Evolutionary conservation across 2,329 filamentous ascomycete species (phyloP).

Genomic region (Chaetomiaceae sp.): DNA sequence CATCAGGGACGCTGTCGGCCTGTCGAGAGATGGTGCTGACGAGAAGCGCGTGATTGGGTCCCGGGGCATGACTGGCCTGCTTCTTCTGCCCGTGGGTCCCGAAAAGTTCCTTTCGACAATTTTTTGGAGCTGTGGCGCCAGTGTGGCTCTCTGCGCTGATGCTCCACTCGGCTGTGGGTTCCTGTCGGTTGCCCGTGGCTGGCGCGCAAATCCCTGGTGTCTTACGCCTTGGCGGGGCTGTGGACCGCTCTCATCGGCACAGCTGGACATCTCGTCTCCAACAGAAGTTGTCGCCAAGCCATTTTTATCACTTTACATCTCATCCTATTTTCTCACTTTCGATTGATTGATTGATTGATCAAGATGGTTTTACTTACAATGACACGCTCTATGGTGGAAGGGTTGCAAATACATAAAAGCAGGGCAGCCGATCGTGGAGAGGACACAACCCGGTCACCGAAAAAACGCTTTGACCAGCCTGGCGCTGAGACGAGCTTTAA

Average conservation of each 20-base stretch:
- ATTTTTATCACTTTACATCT: background rate
- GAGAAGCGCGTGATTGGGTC: conserved; percentile 9
- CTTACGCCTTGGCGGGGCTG: too few relatives aligned
- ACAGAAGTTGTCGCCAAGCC: too few relatives aligned
- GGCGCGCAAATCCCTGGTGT: too few relatives aligned
- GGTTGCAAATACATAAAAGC: conserved; percentile 40
- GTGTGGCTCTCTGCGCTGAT: conserved; percentile 5
- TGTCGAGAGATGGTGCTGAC: conserved; percentile 2
- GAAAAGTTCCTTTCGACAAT: conserved; percentile 26
- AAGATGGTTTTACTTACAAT: conserved; percentile 75
- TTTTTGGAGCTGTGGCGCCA: conserved; percentile 10
- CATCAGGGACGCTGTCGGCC: conserved; percentile 13
- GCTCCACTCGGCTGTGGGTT: too few relatives aligned
- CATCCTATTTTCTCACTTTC: background rate
- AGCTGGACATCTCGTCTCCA: too few relatives aligned
- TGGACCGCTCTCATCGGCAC: too few relatives aligned
- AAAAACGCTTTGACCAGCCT: too few relatives aligned
- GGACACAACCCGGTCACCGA: too few relatives aligned
- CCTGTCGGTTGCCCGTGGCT: conserved; percentile 12
- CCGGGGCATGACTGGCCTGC: background rate
- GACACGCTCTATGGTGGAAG: conserved; percentile 63
- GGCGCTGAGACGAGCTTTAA: too few relatives aligned
- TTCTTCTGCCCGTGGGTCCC: conserved; percentile 16
- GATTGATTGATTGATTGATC: background rate
- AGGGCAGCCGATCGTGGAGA: background rate